A percentile compares a stretch with the other conserved stretches of the same genome.
Evolutionary conservation across 2,329 filamentous ascomycete species (phyloP).

Genomic region (Venturia nashicola): DNA sequence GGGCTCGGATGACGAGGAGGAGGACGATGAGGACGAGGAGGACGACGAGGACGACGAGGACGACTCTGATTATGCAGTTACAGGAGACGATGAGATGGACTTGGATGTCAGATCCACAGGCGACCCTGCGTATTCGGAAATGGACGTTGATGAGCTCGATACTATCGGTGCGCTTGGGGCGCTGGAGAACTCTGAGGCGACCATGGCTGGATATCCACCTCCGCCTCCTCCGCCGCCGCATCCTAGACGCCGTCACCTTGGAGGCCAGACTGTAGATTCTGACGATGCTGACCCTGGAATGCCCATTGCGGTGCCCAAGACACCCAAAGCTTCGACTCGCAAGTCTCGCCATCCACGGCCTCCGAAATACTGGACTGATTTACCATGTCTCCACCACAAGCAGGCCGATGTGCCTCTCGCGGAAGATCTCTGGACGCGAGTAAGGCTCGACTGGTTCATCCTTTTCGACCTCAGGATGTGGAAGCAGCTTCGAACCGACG

Average conservation of each 20-base stretch:
- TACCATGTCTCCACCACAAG: constrained; percentile 56
- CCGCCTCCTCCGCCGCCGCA: constrained; percentile 47
- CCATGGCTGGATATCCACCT: constrained; percentile 61
- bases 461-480: constrained; percentile 90
- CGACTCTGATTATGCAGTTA: constrained; percentile 18
- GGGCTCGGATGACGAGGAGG: constrained; percentile 25
- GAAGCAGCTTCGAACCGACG: constrained; percentile 86
- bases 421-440: constrained; percentile 80
- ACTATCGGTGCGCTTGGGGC: constrained; percentile 55
- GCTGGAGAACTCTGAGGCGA: constrained; percentile 64
- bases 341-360: constrained; percentile 46
- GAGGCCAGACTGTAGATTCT: constrained; percentile 53
- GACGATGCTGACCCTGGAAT: constrained; percentile 57
- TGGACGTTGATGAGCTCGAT: constrained; percentile 36
- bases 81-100: constrained; percentile 15
- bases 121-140: constrained; percentile 22
- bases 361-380: constrained; percentile 76
- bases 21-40: constrained; percentile 16
- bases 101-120: constrained; percentile 15
- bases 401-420: constrained; percentile 53
- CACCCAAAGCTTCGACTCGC: constrained; percentile 45
- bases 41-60: constrained; percentile 21
- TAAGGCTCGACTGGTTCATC: constrained; percentile 87
- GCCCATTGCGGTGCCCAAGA: constrained; percentile 65
- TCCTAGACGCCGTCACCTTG: constrained; percentile 28